These are phyloP conservation scores for Bryopsis sp. DNA, from an alignment of 139 green algal species.

Conservation along the genomic window DNA sequence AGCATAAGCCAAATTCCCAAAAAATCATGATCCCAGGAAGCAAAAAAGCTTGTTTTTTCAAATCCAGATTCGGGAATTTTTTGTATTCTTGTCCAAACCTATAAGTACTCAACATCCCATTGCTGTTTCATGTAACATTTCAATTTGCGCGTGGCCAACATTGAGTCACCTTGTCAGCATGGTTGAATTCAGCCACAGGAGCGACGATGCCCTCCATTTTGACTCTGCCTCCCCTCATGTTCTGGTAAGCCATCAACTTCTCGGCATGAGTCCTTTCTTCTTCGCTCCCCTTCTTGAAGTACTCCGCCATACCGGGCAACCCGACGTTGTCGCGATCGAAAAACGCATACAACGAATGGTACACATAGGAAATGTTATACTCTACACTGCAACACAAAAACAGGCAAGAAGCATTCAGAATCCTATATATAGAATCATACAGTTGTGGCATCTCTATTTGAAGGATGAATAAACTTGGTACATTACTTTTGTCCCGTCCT, in stretches of 20 bases:
- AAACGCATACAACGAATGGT: conserved; percentile 87
- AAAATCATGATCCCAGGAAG: too few relatives aligned
- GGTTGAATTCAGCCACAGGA: conserved; percentile 74
- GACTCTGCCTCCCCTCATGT: conserved; percentile 78
- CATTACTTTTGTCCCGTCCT: too few relatives aligned
- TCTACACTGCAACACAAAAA: conserved; percentile 50
- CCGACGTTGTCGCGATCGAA: conserved; percentile 95
- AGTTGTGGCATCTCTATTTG: too few relatives aligned
- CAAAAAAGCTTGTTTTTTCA: too few relatives aligned
- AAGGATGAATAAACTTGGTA: too few relatives aligned
- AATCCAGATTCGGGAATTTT: too few relatives aligned
- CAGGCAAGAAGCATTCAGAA: background rate
- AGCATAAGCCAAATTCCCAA: too few relatives aligned
- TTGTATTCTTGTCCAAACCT: too few relatives aligned
- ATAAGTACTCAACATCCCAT: background rate
- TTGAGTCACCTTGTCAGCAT: conserved; percentile 34
- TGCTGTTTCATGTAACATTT: background rate
- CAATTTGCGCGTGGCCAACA: background rate
- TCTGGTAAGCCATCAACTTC: conserved; percentile 90
- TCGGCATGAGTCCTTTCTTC: conserved; percentile 90
- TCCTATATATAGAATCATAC: background rate
- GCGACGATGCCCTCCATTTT: conserved; percentile 70
- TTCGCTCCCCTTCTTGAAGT: conserved; percentile 49
- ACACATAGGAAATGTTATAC: conserved; percentile 87
- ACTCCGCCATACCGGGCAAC: conserved; percentile 77